phyloP scores from a whole-genome alignment of 129 eudicot genomes.

The Kitagawia praeruptora region DNA sequence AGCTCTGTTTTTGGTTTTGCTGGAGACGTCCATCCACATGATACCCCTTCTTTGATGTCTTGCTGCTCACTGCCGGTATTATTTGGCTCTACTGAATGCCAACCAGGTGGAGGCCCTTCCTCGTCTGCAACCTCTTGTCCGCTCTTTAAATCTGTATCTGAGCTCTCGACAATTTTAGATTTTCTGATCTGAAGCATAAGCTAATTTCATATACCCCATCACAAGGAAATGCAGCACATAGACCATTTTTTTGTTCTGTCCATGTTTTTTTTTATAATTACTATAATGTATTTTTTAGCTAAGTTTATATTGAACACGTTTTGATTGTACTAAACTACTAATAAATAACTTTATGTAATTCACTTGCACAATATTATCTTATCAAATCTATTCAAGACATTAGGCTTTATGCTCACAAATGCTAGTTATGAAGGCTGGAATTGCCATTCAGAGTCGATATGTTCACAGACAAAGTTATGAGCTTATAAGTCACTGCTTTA shows the following conservation, averaged over 20 bases:
- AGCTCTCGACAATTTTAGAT: constrained; percentile 10
- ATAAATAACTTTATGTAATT: background rate
- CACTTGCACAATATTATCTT: background rate
- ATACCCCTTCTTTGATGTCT: background rate
- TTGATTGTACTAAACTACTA: background rate
- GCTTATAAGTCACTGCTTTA: background rate
- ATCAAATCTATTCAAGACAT: background rate
- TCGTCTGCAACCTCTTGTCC: constrained; percentile 23
- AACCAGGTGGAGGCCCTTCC: constrained; percentile 48
- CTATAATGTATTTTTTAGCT: background rate
- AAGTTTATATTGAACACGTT: background rate
- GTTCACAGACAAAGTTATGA: background rate
- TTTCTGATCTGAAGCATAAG: constrained; percentile 2
- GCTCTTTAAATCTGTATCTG: constrained; percentile 21
- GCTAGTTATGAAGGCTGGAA: background rate
- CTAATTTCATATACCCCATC: background rate
- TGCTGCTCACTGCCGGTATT: constrained; percentile 14
- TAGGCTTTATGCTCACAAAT: background rate
- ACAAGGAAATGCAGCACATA: background rate
- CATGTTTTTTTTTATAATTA: background rate
- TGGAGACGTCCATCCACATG: background rate
- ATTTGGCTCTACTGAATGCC: constrained; percentile 21
- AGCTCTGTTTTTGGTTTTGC: background rate
- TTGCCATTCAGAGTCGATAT: background rate
- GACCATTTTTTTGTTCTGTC: background rate